These are phyloP conservation scores for Knoxia roxburghii DNA, from an alignment of 257 asterid species.

Conservation along the genomic window DNA sequence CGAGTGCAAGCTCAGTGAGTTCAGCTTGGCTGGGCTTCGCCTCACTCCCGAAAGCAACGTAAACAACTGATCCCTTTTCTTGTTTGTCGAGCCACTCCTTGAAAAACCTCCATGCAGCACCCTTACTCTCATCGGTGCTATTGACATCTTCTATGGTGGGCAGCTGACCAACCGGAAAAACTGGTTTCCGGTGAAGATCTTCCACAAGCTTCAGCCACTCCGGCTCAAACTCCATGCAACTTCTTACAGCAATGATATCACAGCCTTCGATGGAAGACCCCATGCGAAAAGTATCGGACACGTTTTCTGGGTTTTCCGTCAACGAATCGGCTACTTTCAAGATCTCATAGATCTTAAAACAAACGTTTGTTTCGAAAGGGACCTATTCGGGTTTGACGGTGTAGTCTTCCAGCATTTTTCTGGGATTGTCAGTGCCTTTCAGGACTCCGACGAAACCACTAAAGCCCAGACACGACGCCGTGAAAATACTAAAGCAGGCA, in stretches of 20 bases:
- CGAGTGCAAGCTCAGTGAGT: slow-evolving; percentile 25
- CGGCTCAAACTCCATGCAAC: slow-evolving; percentile 26
- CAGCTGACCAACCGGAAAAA: slow-evolving; percentile 26
- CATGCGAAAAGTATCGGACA: slow-evolving; percentile 8
- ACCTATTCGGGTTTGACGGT: slow-evolving; percentile 24
- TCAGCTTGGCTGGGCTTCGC: slow-evolving; percentile 31
- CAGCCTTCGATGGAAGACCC: neutral
- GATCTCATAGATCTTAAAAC: slow-evolving; percentile 20
- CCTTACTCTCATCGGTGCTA: neutral
- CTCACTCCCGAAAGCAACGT: slow-evolving; percentile 36
- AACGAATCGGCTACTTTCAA: neutral
- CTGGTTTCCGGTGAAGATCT: slow-evolving; percentile 16
- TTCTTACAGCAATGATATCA: slow-evolving; percentile 15
- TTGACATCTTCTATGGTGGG: slow-evolving; percentile 7
- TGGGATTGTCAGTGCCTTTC: neutral
- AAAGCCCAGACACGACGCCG: slow-evolving; percentile 8
- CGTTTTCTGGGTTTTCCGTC: neutral
- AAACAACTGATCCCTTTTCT: slow-evolving; percentile 22
- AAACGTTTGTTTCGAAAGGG: slow-evolving; percentile 22
- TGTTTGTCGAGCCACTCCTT: slow-evolving; percentile 30
- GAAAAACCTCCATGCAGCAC: slow-evolving; percentile 13
- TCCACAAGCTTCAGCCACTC: slow-evolving; percentile 26
- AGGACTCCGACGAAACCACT: slow-evolving; percentile 14
- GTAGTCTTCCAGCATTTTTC: slow-evolving; percentile 26
- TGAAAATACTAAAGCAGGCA: slow-evolving; percentile 12